phyloP scores from a whole-genome alignment of 352 stramenopile genomes.

The Globisporangium yorkense region DNA sequence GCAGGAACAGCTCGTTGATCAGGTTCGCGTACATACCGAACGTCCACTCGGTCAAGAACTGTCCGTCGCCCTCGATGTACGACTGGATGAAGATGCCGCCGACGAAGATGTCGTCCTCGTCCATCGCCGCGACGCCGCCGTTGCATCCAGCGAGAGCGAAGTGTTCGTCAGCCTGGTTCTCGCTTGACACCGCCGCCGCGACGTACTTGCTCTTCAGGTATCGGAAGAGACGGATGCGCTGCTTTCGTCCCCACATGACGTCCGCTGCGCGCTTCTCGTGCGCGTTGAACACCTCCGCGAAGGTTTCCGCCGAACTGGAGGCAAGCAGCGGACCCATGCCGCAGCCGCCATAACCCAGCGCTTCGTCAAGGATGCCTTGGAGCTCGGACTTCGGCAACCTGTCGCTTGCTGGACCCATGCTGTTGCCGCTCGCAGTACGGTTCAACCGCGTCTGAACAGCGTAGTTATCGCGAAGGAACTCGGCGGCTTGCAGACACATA shows the following conservation, averaged over 20 bases:
- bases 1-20: constrained; percentile 57
- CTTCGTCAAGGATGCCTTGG: constrained; percentile 55
- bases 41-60: constrained; percentile 75
- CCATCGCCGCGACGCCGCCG: constrained; percentile 1
- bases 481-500: constrained; percentile 61
- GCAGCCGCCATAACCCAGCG: constrained; percentile 63
- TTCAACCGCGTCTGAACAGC: constrained; percentile 4
- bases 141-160: constrained; percentile 13
- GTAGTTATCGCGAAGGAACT: constrained; percentile 72
- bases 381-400: constrained; percentile 34
- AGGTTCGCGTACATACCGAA: constrained; percentile 61
- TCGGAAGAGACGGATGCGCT: constrained; percentile 49
- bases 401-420: constrained; percentile 2
- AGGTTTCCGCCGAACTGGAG: constrained; percentile 35
- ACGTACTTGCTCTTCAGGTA: constrained; percentile 70
- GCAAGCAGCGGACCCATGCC: constrained; percentile 55
- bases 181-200: constrained; percentile 17
- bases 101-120: constrained; percentile 51
- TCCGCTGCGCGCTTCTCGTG: constrained; percentile 64
- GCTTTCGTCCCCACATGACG: constrained; percentile 61
- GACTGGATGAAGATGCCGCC: constrained; percentile 78
- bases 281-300: constrained; percentile 69
- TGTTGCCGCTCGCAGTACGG: constrained; percentile 1
- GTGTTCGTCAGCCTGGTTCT: constrained; percentile 26
- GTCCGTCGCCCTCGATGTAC: constrained; percentile 74